These are phyloP conservation scores for Cicer bijugum DNA, from an alignment of 306 rosid genomes.

Conservation along the genomic window DNA sequence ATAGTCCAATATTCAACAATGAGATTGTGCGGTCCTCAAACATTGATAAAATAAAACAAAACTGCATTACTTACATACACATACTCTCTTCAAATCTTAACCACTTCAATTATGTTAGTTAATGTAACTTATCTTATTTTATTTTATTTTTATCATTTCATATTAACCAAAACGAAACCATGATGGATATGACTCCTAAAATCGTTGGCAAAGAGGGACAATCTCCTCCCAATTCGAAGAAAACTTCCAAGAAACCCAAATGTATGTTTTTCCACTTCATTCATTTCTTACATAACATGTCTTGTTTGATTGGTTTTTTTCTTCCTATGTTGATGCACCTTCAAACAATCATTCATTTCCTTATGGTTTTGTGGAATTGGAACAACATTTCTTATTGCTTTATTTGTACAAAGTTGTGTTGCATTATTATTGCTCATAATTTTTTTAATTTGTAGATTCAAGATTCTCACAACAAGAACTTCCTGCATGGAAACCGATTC, in stretches of 20 bases:
- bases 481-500: conserved; percentile 57
- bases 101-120: neutral
- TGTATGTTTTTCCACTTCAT: conserved; percentile 26
- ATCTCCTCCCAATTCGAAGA: conserved; percentile 26
- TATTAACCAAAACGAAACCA: conserved; percentile 2
- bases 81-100: conserved; percentile 37
- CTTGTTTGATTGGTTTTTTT: neutral
- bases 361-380: neutral
- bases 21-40: conserved; percentile 40
- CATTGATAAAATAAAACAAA: neutral
- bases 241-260: conserved; percentile 44
- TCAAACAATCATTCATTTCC: neutral
- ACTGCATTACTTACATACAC: conserved; percentile 10
- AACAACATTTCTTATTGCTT: too few relatives aligned
- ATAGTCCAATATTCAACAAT: conserved; percentile 31
- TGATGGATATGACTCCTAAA: conserved; percentile 17
- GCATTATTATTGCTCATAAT: neutral
- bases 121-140: neutral
- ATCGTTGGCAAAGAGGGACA: conserved; percentile 9
- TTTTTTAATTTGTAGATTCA: conserved; percentile 44
- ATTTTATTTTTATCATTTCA: neutral
- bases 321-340: neutral
- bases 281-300: conserved; percentile 2
- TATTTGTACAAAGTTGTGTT: neutral
- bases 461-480: conserved; percentile 59